A percentile compares a stretch with the other conserved stretches of the same genome.
These are phyloP conservation scores for Calonectria multiphialidica DNA, from an alignment of 2,329 filamentous ascomycete species.

Conservation along the genomic window DNA sequence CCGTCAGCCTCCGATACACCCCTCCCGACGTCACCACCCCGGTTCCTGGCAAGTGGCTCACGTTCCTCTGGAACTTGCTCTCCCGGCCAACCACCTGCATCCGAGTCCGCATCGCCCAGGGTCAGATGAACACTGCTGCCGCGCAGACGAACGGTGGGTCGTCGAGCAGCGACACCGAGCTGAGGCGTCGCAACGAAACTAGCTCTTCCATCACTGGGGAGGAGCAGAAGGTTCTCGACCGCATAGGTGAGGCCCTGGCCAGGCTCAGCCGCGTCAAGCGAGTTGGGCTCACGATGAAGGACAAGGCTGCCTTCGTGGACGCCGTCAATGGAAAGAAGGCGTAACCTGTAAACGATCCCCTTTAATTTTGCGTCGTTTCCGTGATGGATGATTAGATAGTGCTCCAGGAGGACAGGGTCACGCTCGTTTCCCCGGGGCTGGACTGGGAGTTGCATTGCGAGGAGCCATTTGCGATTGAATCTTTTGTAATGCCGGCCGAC, in stretches of 20 bases:
- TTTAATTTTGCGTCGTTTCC: not conserved
- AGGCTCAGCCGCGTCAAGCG: slow-evolving; percentile 88
- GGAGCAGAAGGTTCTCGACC: slow-evolving; percentile 80
- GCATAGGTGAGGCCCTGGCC: slow-evolving; percentile 87
- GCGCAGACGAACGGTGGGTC: slow-evolving; percentile 51
- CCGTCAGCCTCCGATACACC: slow-evolving; percentile 89
- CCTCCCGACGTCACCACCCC: slow-evolving; percentile 93
- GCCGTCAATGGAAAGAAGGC: slow-evolving; percentile 66
- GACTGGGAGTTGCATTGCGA: slow-evolving; percentile 38
- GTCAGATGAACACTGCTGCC: slow-evolving; percentile 66
- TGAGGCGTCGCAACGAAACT: slow-evolving; percentile 42
- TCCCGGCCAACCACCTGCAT: slow-evolving; percentile 90
- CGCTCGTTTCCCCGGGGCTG: slow-evolving; percentile 7
- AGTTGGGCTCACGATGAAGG: slow-evolving; percentile 83
- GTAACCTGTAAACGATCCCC: slow-evolving; percentile 29
- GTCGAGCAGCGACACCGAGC: slow-evolving; percentile 42
- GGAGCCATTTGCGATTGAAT: slow-evolving; percentile 34
- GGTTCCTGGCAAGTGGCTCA: slow-evolving; percentile 77
- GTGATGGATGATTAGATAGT: slow-evolving; percentile 13
- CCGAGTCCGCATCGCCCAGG: slow-evolving; percentile 88
- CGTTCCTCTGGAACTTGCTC: slow-evolving; percentile 88
- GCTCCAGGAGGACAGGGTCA: not conserved
- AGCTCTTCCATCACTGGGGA: slow-evolving; percentile 58
- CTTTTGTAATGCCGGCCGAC: slow-evolving; percentile 24
- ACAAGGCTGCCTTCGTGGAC: slow-evolving; percentile 86